phyloP scores from a whole-genome alignment of 139 green algal species.

The Nannochloris sp. region DNA sequence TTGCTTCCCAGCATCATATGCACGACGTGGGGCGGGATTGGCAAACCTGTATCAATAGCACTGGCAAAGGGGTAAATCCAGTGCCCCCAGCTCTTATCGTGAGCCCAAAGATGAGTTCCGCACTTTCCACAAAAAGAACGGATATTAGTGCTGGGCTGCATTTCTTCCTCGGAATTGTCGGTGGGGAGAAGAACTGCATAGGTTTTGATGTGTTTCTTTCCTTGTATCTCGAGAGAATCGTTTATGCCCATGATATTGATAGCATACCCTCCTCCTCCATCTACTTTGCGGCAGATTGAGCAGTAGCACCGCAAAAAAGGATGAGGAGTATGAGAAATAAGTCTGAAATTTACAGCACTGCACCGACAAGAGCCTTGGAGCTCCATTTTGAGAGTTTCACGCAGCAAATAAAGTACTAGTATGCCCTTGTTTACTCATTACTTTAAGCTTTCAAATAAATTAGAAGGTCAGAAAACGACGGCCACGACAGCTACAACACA shows the following conservation, averaged over 20 bases:
- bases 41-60: constrained; percentile 47
- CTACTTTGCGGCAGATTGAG: constrained; percentile 44
- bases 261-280: constrained; percentile 31
- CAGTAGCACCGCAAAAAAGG: constrained; percentile 51
- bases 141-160: constrained; percentile 30
- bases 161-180: constrained; percentile 6
- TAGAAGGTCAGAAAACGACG: too few species aligned
- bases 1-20: constrained; percentile 51
- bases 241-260: constrained; percentile 38
- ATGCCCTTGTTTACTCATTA: too few species aligned
- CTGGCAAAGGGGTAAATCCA: constrained; percentile 39
- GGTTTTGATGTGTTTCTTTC: constrained; percentile 14
- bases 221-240: constrained; percentile 26
- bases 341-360: constrained; percentile 28
- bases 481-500: too few species aligned
- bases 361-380: constrained; percentile 40
- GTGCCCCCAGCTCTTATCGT: constrained; percentile 21
- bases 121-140: constrained; percentile 41
- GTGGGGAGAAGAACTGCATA: constrained; percentile 26
- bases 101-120: constrained; percentile 38
- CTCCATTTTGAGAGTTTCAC: too few species aligned
- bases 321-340: constrained; percentile 20
- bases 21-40: constrained; percentile 23
- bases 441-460: too few species aligned
- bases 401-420: too few species aligned